These are phyloP conservation scores for Entomortierella lignicola DNA, from an alignment of 192 early-diverging fungal species.

Conservation along the genomic window DNA sequence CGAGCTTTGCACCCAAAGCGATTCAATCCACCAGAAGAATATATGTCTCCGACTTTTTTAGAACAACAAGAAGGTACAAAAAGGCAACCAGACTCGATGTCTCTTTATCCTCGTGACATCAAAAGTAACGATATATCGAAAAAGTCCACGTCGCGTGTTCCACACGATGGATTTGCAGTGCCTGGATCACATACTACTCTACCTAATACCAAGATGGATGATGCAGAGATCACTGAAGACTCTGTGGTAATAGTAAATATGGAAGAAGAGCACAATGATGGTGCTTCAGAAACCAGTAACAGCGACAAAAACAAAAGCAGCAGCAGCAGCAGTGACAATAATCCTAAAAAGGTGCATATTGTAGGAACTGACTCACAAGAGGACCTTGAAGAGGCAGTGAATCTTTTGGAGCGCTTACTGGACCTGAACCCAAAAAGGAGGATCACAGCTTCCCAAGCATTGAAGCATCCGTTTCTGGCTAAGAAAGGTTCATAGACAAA, in stretches of 20 bases:
- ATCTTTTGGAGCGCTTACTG: slow-evolving; percentile 72
- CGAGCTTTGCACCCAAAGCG: slow-evolving; percentile 51
- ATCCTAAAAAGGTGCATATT: not conserved
- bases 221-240: too few relatives aligned
- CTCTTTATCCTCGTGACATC: too few relatives aligned
- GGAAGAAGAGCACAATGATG: not conserved
- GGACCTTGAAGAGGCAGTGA: slow-evolving; percentile 61
- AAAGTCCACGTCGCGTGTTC: too few relatives aligned
- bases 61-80: too few relatives aligned
- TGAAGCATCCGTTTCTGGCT: slow-evolving; percentile 80
- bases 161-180: too few relatives aligned
- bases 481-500: not conserved
- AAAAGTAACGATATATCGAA: too few relatives aligned
- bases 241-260: too few relatives aligned
- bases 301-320: not conserved
- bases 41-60: not conserved
- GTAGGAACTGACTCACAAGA: slow-evolving; percentile 45
- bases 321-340: not conserved
- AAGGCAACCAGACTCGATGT: too few relatives aligned
- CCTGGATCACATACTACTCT: too few relatives aligned
- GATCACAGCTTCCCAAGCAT: slow-evolving; percentile 81
- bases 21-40: slow-evolving; percentile 21
- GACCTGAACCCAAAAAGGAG: slow-evolving; percentile 68
- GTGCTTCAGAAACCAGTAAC: not conserved
- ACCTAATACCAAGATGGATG: too few relatives aligned